Evolutionary conservation across 1,284 basidiomycete species (phyloP).

Genomic region (Volvariella volvacea): DNA sequence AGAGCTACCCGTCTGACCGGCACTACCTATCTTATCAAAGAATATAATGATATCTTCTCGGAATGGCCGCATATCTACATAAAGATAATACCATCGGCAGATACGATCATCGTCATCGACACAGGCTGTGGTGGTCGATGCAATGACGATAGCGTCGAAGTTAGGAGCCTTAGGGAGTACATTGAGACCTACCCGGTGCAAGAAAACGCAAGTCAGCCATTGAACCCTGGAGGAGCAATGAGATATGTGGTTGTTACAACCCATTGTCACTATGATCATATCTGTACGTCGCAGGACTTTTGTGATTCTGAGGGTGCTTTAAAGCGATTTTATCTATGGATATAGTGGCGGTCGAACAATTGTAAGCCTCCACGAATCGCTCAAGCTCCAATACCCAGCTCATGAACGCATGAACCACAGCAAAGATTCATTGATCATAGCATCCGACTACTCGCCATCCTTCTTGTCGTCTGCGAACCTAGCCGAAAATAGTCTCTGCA

Average conservation of each 20-base stretch:
- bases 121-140: conserved; percentile 47
- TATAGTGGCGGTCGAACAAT: conserved; percentile 42
- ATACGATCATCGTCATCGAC: conserved; percentile 42
- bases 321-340: conserved; percentile 1
- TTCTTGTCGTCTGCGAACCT: conserved; percentile 33
- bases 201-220: conserved; percentile 34
- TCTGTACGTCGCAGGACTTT: conserved; percentile 28
- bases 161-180: conserved; percentile 41
- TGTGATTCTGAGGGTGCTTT: background rate
- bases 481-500: conserved; percentile 39
- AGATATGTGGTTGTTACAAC: conserved; percentile 41
- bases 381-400: too few relatives aligned
- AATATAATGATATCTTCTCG: conserved; percentile 42
- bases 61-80: conserved; percentile 51
- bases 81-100: conserved; percentile 31
- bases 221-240: conserved; percentile 35
- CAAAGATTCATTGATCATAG: conserved; percentile 37
- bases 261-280: conserved; percentile 56
- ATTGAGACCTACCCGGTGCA: conserved; percentile 37
- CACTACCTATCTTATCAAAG: conserved; percentile 43
- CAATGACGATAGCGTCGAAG: conserved; percentile 27
- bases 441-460: conserved; percentile 34
- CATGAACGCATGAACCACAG: conserved; percentile 7
- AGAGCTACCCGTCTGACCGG: conserved; percentile 34
- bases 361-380: conserved; percentile 22